A percentile compares a stretch with the other conserved stretches of the same genome.
phyloP scores from a whole-genome alignment of 306 rosid genomes.

The Trifolium fragiferum region DNA sequence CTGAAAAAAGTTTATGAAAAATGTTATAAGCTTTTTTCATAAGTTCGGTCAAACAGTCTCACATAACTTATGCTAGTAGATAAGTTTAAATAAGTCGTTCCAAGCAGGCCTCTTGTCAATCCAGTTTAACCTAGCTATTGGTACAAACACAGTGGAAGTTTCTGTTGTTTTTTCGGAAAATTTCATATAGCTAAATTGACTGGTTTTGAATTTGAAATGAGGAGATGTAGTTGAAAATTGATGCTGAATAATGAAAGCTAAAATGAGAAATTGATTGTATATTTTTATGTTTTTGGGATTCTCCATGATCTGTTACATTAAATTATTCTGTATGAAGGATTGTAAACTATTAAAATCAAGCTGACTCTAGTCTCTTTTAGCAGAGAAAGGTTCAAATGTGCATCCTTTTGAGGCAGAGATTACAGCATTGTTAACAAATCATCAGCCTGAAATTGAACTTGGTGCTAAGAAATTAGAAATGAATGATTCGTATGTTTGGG shows the following conservation, averaged over 20 bases:
- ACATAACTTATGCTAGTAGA: too few species aligned
- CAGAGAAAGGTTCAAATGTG: constrained; percentile 58
- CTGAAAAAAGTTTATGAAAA: too few species aligned
- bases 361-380: constrained; percentile 13
- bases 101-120: background rate
- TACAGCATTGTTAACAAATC: constrained; percentile 50
- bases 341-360: constrained; percentile 3
- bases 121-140: constrained; percentile 24
- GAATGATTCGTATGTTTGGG: constrained; percentile 36
- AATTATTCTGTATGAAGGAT: constrained; percentile 19
- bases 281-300: constrained; percentile 15
- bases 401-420: constrained; percentile 81
- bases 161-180: background rate
- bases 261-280: background rate
- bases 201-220: constrained; percentile 19
- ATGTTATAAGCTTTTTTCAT: too few species aligned
- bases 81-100: too few species aligned
- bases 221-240: constrained; percentile 20
- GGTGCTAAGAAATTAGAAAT: constrained; percentile 52
- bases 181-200: background rate
- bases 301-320: background rate
- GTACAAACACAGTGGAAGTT: constrained; percentile 9
- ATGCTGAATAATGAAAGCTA: background rate
- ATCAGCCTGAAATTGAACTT: constrained; percentile 52
- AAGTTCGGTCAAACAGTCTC: too few species aligned